These are phyloP conservation scores for Fonsecaea multimorphosa DNA, from an alignment of 2,329 filamentous ascomycete species.

Conservation along the genomic window DNA sequence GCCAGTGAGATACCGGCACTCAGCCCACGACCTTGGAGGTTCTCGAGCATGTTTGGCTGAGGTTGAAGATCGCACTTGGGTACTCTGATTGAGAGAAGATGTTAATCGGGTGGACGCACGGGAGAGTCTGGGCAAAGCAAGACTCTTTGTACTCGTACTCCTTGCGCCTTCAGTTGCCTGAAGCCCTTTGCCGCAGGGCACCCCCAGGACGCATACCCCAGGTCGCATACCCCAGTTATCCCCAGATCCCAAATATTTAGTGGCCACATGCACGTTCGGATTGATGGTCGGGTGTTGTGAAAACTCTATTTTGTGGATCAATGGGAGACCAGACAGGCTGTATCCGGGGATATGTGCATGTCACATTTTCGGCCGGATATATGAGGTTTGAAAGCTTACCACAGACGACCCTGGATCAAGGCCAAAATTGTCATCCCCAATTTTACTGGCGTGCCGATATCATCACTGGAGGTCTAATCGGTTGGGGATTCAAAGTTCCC, in stretches of 20 bases:
- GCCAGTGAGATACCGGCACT: constrained; percentile 13
- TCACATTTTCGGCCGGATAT: neutral
- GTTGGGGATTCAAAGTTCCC: neutral
- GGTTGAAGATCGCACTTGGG: neutral
- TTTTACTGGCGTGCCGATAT: neutral
- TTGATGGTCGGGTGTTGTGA: neutral
- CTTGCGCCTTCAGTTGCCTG: neutral
- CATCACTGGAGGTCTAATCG: neutral
- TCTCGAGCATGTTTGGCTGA: neutral
- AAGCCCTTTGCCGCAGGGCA: neutral
- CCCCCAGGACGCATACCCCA: neutral
- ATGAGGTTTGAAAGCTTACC: neutral
- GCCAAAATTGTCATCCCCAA: neutral
- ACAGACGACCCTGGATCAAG: neutral
- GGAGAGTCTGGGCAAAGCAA: neutral
- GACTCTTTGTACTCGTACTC: neutral
- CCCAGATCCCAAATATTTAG: neutral
- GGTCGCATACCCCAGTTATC: neutral
- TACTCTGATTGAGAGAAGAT: neutral
- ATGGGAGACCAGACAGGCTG: neutral
- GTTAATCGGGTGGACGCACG: neutral
- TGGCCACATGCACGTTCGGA: neutral
- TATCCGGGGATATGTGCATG: neutral
- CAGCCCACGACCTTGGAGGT: constrained; percentile 11
- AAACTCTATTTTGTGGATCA: neutral